Percentiles rank a stretch among this genome's conserved stretches.
Evolutionary conservation across 106 monocot species (phyloP).

Genomic region (Narthecium ossifragum): DNA sequence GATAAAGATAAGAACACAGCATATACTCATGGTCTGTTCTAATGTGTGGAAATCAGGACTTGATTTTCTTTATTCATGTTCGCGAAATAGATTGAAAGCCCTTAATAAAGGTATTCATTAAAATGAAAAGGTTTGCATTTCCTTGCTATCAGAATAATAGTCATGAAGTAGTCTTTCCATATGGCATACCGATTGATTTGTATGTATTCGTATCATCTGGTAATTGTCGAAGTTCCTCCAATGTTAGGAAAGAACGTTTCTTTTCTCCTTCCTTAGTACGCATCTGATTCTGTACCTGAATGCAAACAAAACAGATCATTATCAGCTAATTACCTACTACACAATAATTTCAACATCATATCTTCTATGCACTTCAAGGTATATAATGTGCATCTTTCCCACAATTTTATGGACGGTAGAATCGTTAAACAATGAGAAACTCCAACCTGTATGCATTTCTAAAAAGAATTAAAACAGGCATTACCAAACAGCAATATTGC

Average conservation of each 20-base stretch:
- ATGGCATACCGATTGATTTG: constrained; percentile 91
- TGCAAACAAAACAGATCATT: background rate
- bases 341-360: background rate
- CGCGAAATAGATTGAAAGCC: too few relatives aligned
- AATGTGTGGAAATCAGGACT: too few relatives aligned
- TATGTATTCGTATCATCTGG: constrained; percentile 89
- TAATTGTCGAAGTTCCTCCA: constrained; percentile 84
- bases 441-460: background rate
- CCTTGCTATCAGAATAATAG: too few relatives aligned
- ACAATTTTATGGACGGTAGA: background rate
- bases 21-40: too few relatives aligned
- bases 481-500: background rate
- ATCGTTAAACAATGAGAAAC: background rate
- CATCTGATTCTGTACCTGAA: constrained; percentile 84
- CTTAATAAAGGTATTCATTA: too few relatives aligned
- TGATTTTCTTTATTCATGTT: too few relatives aligned
- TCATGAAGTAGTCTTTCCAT: constrained; percentile 8
- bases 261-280: constrained; percentile 86
- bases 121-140: too few relatives aligned
- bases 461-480: background rate
- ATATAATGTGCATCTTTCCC: background rate
- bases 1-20: too few relatives aligned
- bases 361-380: background rate
- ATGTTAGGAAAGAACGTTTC: constrained; percentile 85
- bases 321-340: background rate